Conservation (phyloP, 2,329 filamentous ascomycete genomes). For the Juglanconis oblonga region DNA sequence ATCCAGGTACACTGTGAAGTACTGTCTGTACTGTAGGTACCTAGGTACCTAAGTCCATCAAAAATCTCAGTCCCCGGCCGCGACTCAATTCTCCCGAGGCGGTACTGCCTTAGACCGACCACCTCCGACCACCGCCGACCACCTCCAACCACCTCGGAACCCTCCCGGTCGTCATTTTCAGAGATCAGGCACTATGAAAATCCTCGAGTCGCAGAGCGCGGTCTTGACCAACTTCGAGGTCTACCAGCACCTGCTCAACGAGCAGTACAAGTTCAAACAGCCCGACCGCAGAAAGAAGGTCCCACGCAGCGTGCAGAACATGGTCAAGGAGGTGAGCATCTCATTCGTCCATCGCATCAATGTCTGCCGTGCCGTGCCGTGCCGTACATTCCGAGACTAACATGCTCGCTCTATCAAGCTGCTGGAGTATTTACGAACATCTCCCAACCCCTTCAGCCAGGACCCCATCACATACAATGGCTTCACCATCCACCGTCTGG, state of each 20-base stretch:
- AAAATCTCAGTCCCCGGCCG: no score
- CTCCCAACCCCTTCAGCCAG: slow-evolving; percentile 54
- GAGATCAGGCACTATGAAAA: slow-evolving; percentile 51
- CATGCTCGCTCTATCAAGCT: slow-evolving; percentile 40
- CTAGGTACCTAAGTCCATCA: no score
- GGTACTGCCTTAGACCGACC: no score
- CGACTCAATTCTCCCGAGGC: no score
- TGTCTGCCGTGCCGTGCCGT: not conserved
- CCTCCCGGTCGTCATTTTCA: not conserved
- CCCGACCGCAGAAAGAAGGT: slow-evolving; percentile 33
- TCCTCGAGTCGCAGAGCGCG: slow-evolving; percentile 68
- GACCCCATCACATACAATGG: slow-evolving; percentile 51
- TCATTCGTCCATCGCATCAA: not conserved
- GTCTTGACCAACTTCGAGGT: slow-evolving; percentile 73
- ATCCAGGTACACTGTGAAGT: no score
- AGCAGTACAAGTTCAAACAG: slow-evolving; percentile 50
- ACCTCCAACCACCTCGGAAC: no score
- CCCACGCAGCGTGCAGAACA: slow-evolving; percentile 56
- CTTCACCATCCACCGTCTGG: slow-evolving; percentile 49
- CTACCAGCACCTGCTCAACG: slow-evolving; percentile 60
- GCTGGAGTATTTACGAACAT: slow-evolving; percentile 56
- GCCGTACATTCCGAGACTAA: slow-evolving; percentile 4
- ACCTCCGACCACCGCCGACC: no score
- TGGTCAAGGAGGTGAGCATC: slow-evolving; percentile 60
- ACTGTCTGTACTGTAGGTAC: no score